Base-by-base conservation (phyloP, 257 asterid genomes). In the Nyctanthes arbortristis region DNA sequence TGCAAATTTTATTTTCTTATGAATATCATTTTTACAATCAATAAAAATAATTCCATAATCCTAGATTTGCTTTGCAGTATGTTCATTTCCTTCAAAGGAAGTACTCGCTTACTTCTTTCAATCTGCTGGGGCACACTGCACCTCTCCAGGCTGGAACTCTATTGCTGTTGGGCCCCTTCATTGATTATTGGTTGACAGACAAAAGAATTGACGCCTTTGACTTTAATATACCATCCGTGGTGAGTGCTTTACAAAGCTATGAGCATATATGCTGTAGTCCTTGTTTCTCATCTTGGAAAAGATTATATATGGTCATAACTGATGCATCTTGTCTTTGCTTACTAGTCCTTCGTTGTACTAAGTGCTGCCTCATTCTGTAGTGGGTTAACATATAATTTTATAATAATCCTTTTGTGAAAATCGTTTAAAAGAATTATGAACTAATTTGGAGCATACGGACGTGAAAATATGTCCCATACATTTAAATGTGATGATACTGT, bases 51-150 rank as follows among this genome's bases (percentile, higher is more conserved):
- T 71, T 59, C 66, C 30, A 34, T 67, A 62, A 49, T 49, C 57
- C 16, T 52, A 32, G 63, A n/a, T 75, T 61, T 78, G 60, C 31
- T 74, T 58, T 86, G 92, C 96, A 94, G 99, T 94, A 91, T 81
- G 99, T 94, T 74, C 97, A 91, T 82, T 91, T 62, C 74, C 99
- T 94, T 68, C 99, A 91, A 68, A 82, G 99, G 49, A 94, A 94
- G 84, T 94, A 91, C 65, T 91, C 99, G 37, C 96, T 94, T 69
- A 85, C 90, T 67, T 94, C 99, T 66, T 94, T 94, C 87, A 94
- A 91, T 84, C 90, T 94, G 70, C 93, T 94, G 77, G 99, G 99
- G 58, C 99, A 94, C 80, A 91, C 97, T 54, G 97, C 99, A 67
- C 99, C 99, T 27, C 95, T 80, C 54, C 99, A 91, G 84, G 99